Evolutionary conservation across 2,329 filamentous ascomycete species (phyloP), one percentile per base, ranked within the genome.

Genomic region (Cladosporium sp.): DNA sequence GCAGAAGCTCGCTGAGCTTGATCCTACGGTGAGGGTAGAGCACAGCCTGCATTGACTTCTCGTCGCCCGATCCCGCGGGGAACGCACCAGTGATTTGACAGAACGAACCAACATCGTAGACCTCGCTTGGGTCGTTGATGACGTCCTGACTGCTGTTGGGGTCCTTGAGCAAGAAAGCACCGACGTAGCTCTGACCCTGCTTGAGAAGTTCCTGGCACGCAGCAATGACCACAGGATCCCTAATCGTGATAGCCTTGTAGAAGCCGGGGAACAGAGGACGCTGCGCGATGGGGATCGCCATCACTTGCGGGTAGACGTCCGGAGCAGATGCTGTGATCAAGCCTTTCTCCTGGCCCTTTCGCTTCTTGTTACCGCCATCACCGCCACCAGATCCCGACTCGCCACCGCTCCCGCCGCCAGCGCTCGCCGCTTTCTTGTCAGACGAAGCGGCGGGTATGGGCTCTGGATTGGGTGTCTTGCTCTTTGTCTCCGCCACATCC

Each of bases 211-310:
- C 95, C 52, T 91, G 87, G 58, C 99, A 95, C 18, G 93, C 93
- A 36, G 85, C 84, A 12, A 91, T 87, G 30, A 99, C 93, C 61
- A 93, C 88, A 15, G 88, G 88, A 64, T 99, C 90, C 66, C 89
- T 86, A 60, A 99, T 95, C 3, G 92, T 99, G 60, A 99, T 93
- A 8, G 93, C 92, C 72, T 99, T 99, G 76, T 99, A 99, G 71
- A 97, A 99, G 1, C 93, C 93, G 1, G 93, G 93, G 71, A 97
- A 99, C 11, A 99, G 75, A 9, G 93, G 93, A 47, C 93, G 81
- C 68, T 95, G 90, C 22, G 89, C 88, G 62, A 99, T 96, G 7
- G 93, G 93, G 50, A 99, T 95, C 2, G 92, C 92, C 80, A 99
- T 89, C 50, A 99, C 91, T 68, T 97, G 93, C 3, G 93, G 93